phyloP scores from a whole-genome alignment of 108 stramenopile species.

The Fistulifera solaris region DNA sequence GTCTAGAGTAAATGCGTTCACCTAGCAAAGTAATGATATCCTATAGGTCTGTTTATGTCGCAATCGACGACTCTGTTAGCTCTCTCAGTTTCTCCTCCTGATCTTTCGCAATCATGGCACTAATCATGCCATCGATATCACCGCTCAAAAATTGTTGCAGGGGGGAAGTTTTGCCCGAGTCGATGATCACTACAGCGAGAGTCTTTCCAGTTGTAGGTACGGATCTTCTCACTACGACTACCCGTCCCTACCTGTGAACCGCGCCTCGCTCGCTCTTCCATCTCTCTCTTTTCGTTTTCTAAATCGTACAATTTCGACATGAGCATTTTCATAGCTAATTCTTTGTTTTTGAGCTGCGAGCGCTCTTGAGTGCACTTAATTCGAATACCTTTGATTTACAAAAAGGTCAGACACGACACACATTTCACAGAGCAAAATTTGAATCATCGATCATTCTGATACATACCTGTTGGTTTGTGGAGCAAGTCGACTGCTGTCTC shows the following conservation, averaged over 20 bases:
- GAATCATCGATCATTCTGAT: neutral
- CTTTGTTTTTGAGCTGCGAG: conserved; percentile 92
- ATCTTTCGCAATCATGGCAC: conserved; percentile 70
- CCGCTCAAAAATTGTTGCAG: conserved; percentile 63
- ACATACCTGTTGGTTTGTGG: conserved; percentile 89
- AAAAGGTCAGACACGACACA: neutral
- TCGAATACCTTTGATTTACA: conserved; percentile 30
- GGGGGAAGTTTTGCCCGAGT: conserved; percentile 78
- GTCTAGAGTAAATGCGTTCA: too few species aligned
- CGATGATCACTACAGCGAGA: conserved; percentile 92
- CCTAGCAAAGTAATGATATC: too few species aligned
- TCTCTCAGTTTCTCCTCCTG: conserved; percentile 68
- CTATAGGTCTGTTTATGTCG: too few species aligned
- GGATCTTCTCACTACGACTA: conserved; percentile 89
- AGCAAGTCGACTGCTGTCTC: conserved; percentile 94
- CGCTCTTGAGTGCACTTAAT: conserved; percentile 97
- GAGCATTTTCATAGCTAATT: conserved; percentile 91
- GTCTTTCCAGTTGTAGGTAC: conserved; percentile 99
- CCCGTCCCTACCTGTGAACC: conserved; percentile 91
- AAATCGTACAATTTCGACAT: conserved; percentile 80
- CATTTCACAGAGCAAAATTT: neutral
- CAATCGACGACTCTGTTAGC: conserved; percentile 2
- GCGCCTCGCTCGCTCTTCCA: conserved; percentile 66
- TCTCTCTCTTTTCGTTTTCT: conserved; percentile 76
- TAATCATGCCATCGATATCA: conserved; percentile 69